Evolutionary conservation across 2,329 filamentous ascomycete species (phyloP).

Genomic region (Cadophora malorum): DNA sequence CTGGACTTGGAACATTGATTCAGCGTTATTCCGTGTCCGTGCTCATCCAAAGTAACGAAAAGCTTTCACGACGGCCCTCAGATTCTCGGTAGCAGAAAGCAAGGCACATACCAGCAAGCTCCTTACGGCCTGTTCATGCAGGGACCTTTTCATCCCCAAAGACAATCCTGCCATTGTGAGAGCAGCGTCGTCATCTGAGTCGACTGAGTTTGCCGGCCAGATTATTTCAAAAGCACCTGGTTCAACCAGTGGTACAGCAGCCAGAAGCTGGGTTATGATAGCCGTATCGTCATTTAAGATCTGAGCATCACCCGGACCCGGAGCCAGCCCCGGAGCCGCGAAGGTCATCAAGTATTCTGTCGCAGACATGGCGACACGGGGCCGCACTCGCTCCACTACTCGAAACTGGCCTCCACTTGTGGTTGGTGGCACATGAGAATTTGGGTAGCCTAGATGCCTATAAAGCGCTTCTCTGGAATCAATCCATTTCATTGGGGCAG

Average conservation of each 20-base stretch:
- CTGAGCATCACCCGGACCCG: background rate
- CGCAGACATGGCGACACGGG: background rate
- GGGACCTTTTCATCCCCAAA: background rate
- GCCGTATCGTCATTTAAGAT: background rate
- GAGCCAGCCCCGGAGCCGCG: background rate
- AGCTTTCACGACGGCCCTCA: no score
- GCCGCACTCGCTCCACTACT: background rate
- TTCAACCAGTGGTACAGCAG: background rate
- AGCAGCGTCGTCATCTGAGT: background rate
- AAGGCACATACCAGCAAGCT: background rate
- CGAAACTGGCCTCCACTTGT: background rate
- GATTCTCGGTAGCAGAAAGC: background rate
- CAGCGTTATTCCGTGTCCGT: background rate
- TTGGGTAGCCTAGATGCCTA: background rate
- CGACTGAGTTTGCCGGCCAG: background rate
- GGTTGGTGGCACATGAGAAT: no score
- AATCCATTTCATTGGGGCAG: background rate
- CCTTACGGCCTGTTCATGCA: background rate
- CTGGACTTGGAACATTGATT: background rate
- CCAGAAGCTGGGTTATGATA: background rate
- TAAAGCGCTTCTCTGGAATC: background rate
- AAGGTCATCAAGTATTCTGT: background rate
- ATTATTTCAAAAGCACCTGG: background rate
- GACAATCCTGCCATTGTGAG: background rate
- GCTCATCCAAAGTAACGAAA: no score